Percentiles rank a stretch among this genome's conserved stretches.
These are phyloP conservation scores for Fusarium sp. DNA, from an alignment of 2,329 filamentous ascomycete genomes.

Conservation along the genomic window DNA sequence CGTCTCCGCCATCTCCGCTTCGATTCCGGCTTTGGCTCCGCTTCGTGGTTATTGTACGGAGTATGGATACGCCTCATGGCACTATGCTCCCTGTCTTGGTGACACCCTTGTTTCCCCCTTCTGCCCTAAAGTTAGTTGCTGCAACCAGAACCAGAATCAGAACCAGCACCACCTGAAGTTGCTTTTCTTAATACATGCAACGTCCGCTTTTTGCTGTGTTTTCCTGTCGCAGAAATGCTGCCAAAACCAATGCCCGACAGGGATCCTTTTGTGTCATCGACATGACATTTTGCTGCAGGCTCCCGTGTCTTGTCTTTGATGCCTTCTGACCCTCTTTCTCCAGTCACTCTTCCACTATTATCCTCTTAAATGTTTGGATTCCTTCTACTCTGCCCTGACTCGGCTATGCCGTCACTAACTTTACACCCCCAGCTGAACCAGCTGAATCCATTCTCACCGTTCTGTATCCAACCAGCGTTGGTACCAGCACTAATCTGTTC, in stretches of 20 bases:
- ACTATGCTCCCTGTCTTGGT: constrained; percentile 37
- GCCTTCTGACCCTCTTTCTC: constrained; percentile 27
- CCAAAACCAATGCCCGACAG: constrained; percentile 4
- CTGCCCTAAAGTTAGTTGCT: constrained; percentile 25
- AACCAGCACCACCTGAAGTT: constrained; percentile 30
- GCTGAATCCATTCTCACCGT: constrained; percentile 16
- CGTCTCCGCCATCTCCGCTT: constrained; percentile 28
- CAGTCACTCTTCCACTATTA: constrained; percentile 23
- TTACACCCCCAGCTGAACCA: constrained; percentile 33
- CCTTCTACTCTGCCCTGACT: constrained; percentile 11
- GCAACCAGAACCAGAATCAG: constrained; percentile 11
- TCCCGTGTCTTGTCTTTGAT: constrained; percentile 41
- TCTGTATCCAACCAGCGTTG: constrained; percentile 38
- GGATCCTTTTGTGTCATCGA: constrained; percentile 31
- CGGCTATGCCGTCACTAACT: constrained; percentile 25
- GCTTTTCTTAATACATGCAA: constrained; percentile 35
- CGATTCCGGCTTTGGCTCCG: constrained; percentile 18
- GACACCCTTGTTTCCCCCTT: constrained; percentile 39
- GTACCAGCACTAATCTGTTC: constrained; percentile 19
- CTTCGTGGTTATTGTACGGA: constrained; percentile 19
- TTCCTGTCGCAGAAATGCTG: constrained; percentile 19
- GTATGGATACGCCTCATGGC: constrained; percentile 19
- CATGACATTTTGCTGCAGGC: constrained; percentile 42
- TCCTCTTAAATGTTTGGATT: constrained; percentile 27
- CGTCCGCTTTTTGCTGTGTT: constrained; percentile 12